phyloP scores from a whole-genome alignment of 495 filamentous ascomycete genomes.

The Echria macrotheca region DNA sequence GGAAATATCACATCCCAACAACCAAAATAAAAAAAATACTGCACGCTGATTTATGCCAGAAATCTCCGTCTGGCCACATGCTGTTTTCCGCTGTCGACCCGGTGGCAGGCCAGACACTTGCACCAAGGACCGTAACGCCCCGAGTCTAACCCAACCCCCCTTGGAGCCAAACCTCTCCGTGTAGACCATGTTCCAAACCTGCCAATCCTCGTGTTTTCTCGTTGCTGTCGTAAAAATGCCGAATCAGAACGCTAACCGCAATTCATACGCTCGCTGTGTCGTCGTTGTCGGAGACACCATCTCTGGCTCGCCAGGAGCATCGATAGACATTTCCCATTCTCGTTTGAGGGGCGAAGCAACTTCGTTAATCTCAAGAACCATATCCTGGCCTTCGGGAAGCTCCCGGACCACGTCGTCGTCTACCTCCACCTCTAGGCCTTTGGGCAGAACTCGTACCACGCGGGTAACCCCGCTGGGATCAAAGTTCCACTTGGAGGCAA shows the following conservation, averaged over 20 bases:
- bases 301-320: conserved; percentile 36
- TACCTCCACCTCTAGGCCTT: conserved; percentile 74
- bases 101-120: too few relatives aligned
- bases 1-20: not conserved
- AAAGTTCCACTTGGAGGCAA: conserved; percentile 73
- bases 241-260: conserved; percentile 44
- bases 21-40: not conserved
- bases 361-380: conserved; percentile 52
- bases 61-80: too few relatives aligned
- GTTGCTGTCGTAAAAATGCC: not conserved
- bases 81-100: too few relatives aligned
- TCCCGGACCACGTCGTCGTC: conserved; percentile 89
- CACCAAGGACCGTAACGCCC: not conserved
- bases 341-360: conserved; percentile 35
- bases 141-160: not conserved
- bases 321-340: conserved; percentile 51
- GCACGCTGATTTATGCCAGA: too few relatives aligned
- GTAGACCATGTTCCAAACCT: not conserved
- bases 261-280: conserved; percentile 36
- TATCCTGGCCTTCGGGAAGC: conserved; percentile 85
- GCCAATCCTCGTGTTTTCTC: not conserved
- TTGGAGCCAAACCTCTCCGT: not conserved
- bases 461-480: conserved; percentile 64
- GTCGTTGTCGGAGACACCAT: conserved; percentile 30
- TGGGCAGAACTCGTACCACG: conserved; percentile 62